Base-by-base conservation (phyloP, 306 rosid species). In the Malus asiatica region DNA sequence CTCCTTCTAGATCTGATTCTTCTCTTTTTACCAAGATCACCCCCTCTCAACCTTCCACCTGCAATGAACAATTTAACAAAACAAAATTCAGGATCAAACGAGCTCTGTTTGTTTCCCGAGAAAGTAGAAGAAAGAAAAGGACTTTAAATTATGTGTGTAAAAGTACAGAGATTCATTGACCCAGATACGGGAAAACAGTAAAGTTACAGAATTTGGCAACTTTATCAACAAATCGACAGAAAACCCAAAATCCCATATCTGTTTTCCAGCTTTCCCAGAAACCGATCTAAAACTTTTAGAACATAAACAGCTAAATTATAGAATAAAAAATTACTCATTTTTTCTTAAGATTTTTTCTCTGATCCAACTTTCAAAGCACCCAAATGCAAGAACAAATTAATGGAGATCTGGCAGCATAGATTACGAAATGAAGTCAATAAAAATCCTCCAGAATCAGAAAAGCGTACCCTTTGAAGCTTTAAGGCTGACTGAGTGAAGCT, bases 1-100 rank as follows among this genome's bases (percentile, higher is more conserved):
- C 20, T 75, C 75, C 75, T 80, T 77, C 51, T 79, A 84, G 98
- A 94, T 94, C 98, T 88, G 82, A 66, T 35, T 77, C 69, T 72
- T 73, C 70, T 77, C 77, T 55, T 18, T 15, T 0, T 29, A 45
- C 78, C 71, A 63, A 82, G 44, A 64, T 67, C 72, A 77, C 66
- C 78, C 19, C 58, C 38, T 44, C 80, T 67, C 27, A 74, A 53
- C 16, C 70, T 66, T 20, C 44, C 48, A 29, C 3, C 82, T 75
- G 80, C 66, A 44, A 57, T 29, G 52, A 46, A 52, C 40, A 71
- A 62, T 58, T 66, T 61, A 58, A 44, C 57, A 61, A 11, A 4
- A 5, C 32, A 70, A 70, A 73, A 70, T 52, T 38, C 42, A 38
- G 48, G 22, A 71, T 72, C 32, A 77, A 73, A 77, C 52, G 55